phyloP scores from a whole-genome alignment of 352 stramenopile genomes.

The Phytophthora crassamura region DNA sequence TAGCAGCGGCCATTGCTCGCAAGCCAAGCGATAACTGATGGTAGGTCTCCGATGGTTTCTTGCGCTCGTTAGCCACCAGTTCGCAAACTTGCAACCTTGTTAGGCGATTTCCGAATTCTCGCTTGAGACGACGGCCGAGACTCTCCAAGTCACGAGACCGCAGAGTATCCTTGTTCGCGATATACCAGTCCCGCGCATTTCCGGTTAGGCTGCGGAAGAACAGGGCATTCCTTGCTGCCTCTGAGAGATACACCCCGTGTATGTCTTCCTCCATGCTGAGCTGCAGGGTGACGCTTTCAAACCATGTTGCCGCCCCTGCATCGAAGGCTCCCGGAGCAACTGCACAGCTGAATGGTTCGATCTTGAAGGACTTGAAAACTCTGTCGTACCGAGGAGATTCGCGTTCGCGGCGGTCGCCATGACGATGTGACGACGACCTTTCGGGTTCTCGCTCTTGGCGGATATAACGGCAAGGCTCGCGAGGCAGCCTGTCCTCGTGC shows the following conservation, averaged over 20 bases:
- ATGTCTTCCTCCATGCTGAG: background rate
- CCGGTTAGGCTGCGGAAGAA: background rate
- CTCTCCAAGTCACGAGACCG: background rate
- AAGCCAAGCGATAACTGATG: background rate
- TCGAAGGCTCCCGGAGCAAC: background rate
- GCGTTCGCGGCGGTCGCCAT: no score
- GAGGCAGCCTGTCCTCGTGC: no score
- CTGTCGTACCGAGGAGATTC: no score
- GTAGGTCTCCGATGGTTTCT: slow-evolving; percentile 1
- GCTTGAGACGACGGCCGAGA: background rate
- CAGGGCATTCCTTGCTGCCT: background rate
- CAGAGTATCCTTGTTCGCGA: background rate
- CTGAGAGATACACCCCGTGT: background rate
- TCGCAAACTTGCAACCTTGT: background rate
- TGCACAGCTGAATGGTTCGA: background rate
- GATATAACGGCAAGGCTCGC: no score
- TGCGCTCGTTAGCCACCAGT: background rate
- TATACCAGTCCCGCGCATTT: background rate
- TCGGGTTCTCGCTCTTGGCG: no score
- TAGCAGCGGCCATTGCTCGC: background rate
- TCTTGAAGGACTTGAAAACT: slow-evolving; percentile 2
- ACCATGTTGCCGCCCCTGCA: slow-evolving; percentile 2
- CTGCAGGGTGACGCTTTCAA: background rate
- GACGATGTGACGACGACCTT: no score
- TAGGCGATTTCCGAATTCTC: background rate